These are phyloP conservation scores for Pythium brassicae DNA, from an alignment of 352 stramenopile genomes.

Conservation along the genomic window DNA sequence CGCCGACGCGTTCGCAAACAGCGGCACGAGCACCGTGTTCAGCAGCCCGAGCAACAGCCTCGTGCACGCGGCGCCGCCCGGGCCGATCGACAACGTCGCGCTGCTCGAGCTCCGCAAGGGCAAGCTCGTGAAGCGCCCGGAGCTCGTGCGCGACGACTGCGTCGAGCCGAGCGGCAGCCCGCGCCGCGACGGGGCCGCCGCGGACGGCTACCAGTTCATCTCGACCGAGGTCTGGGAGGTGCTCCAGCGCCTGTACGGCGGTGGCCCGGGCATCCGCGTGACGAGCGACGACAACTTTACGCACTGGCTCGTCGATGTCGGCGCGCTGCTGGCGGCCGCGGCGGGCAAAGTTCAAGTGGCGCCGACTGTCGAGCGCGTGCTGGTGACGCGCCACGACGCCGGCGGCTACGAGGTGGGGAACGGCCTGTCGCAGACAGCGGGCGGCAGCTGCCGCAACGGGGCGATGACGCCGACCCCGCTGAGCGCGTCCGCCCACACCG, in stretches of 20 bases:
- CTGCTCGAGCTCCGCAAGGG: constrained; percentile 53
- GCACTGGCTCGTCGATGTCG: constrained; percentile 44
- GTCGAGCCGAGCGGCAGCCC: constrained; percentile 5
- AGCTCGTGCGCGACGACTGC: constrained; percentile 26
- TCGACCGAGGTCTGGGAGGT: constrained; percentile 70
- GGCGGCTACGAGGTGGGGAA: constrained; percentile 9
- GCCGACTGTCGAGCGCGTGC: constrained; percentile 37
- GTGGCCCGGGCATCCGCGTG: constrained; percentile 46
- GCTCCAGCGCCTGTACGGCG: constrained; percentile 62
- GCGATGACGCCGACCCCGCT: not conserved
- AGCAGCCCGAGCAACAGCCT: constrained; percentile 12
- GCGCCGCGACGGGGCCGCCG: constrained; percentile 11
- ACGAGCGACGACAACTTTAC: constrained; percentile 15
- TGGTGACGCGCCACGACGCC: constrained; percentile 39
- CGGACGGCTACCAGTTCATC: constrained; percentile 56
- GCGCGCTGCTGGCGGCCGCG: constrained; percentile 18
- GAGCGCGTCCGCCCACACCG: too few relatives aligned
- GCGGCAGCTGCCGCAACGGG: not conserved
- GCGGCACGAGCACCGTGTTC: constrained; percentile 6
- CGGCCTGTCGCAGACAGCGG: constrained; percentile 6
- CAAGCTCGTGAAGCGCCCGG: constrained; percentile 36
- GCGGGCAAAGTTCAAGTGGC: constrained; percentile 18
- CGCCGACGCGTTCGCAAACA: not conserved
- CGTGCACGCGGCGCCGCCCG: constrained; percentile 20
- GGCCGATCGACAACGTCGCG: constrained; percentile 57